These are phyloP conservation scores for Sclerotinia borealis DNA, from an alignment of 2,329 filamentous ascomycete species.

Conservation along the genomic window DNA sequence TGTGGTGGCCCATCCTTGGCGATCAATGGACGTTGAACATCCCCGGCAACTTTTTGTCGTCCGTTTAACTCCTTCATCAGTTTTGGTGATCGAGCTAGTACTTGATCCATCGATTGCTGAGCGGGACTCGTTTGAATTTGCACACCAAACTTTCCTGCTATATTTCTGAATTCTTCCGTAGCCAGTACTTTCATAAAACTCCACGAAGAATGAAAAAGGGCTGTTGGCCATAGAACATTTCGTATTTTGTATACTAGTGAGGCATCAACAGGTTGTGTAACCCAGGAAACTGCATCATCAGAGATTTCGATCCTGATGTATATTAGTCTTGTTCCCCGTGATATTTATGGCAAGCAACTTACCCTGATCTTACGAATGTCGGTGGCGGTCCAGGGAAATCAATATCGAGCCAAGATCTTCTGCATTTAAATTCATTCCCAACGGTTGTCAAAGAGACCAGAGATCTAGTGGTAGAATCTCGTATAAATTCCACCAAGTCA, in stretches of 20 bases:
- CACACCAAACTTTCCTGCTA: constrained; percentile 44
- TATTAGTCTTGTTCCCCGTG: constrained; percentile 21
- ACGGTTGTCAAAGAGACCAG: constrained; percentile 37
- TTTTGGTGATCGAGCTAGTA: constrained; percentile 1
- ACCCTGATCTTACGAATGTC: constrained; percentile 55
- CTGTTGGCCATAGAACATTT: constrained; percentile 48
- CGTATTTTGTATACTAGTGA: constrained; percentile 40
- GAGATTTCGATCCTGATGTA: constrained; percentile 43
- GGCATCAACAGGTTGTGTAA: constrained; percentile 44
- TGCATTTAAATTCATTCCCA: constrained; percentile 44
- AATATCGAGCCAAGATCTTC: constrained; percentile 53
- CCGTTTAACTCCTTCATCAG: not conserved
- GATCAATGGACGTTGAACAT: constrained; percentile 10
- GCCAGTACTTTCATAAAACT: constrained; percentile 45
- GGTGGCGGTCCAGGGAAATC: constrained; percentile 57
- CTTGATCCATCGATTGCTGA: constrained; percentile 22
- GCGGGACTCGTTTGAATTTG: constrained; percentile 22
- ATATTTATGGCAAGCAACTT: constrained; percentile 27
- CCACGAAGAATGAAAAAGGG: constrained; percentile 46
- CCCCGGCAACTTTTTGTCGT: not conserved
- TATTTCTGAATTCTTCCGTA: constrained; percentile 37
- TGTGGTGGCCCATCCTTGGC: constrained; percentile 21
- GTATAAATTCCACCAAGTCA: constrained; percentile 41
- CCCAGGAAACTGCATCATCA: constrained; percentile 44
- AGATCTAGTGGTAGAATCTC: constrained; percentile 38